Evolutionary conservation across 179 eudicot genomes (phyloP).

Genomic region (Gypsophila paniculata): DNA sequence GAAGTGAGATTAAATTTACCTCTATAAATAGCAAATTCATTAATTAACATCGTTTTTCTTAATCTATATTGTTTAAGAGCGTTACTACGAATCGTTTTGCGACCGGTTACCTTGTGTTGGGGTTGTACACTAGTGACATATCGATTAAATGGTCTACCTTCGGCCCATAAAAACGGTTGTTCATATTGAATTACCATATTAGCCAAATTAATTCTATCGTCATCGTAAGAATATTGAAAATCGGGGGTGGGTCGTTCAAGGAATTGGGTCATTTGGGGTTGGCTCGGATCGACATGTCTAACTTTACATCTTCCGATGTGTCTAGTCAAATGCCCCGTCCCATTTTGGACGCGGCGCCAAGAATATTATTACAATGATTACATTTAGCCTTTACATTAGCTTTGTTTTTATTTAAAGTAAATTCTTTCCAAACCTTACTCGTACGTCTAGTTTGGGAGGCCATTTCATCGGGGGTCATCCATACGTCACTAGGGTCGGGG

Average conservation of each 20-base stretch:
- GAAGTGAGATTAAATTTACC: constrained; percentile 3
- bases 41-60: background rate
- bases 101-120: background rate
- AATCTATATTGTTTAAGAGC: background rate
- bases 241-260: background rate
- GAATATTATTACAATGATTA: background rate
- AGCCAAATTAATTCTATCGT: background rate
- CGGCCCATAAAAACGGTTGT: background rate
- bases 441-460: background rate
- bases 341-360: background rate
- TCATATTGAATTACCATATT: background rate
- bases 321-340: background rate
- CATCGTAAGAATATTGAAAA: background rate
- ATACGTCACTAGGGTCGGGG: too few relatives aligned
- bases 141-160: background rate
- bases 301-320: background rate
- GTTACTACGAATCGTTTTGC: background rate
- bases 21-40: background rate
- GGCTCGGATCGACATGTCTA: background rate
- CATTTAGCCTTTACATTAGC: background rate
- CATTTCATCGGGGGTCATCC: background rate
- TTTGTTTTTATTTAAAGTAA: background rate
- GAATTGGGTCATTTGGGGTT: background rate
- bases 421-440: background rate
- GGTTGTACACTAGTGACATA: background rate